Evolutionary conservation across 495 filamentous ascomycete genomes (phyloP).

Genomic region (Penicillium coprophilum): DNA sequence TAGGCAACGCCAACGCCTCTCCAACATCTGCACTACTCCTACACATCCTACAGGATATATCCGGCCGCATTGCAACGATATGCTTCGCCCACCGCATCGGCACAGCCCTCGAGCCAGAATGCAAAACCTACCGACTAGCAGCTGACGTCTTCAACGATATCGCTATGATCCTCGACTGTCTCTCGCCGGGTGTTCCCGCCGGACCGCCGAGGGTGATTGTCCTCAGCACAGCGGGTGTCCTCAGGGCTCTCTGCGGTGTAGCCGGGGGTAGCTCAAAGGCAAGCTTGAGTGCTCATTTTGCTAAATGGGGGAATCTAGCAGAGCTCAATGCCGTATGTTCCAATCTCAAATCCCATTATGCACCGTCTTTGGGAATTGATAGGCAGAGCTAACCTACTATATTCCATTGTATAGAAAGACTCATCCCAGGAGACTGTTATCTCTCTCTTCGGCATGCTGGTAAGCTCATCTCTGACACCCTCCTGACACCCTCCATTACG

Average conservation of each 20-base stretch:
- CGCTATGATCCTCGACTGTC: slow-evolving; percentile 84
- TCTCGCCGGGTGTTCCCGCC: slow-evolving; percentile 73
- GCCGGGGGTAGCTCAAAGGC: slow-evolving; percentile 89
- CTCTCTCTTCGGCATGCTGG: slow-evolving; percentile 84
- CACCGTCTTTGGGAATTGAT: neutral
- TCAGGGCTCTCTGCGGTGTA: slow-evolving; percentile 84
- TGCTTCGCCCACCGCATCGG: slow-evolving; percentile 85
- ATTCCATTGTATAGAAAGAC: slow-evolving; percentile 61
- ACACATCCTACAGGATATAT: slow-evolving; percentile 80
- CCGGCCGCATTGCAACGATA: slow-evolving; percentile 84
- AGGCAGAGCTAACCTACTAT: slow-evolving; percentile 1
- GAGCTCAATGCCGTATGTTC: slow-evolving; percentile 81
- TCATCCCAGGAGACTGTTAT: slow-evolving; percentile 96
- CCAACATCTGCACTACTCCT: slow-evolving; percentile 86
- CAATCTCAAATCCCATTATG: neutral
- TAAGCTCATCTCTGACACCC: slow-evolving; percentile 36
- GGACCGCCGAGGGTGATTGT: slow-evolving; percentile 64
- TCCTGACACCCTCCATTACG: neutral
- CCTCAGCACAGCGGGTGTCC: slow-evolving; percentile 71
- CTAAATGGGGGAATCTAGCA: slow-evolving; percentile 80
- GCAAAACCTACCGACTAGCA: slow-evolving; percentile 86
- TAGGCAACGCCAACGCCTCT: slow-evolving; percentile 81
- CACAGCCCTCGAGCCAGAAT: slow-evolving; percentile 87
- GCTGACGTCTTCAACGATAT: slow-evolving; percentile 93
- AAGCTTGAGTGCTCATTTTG: slow-evolving; percentile 89